These are phyloP conservation scores for Thermothelomyces thermophilus DNA, from an alignment of 2,329 filamentous ascomycete species.

Conservation along the genomic window DNA sequence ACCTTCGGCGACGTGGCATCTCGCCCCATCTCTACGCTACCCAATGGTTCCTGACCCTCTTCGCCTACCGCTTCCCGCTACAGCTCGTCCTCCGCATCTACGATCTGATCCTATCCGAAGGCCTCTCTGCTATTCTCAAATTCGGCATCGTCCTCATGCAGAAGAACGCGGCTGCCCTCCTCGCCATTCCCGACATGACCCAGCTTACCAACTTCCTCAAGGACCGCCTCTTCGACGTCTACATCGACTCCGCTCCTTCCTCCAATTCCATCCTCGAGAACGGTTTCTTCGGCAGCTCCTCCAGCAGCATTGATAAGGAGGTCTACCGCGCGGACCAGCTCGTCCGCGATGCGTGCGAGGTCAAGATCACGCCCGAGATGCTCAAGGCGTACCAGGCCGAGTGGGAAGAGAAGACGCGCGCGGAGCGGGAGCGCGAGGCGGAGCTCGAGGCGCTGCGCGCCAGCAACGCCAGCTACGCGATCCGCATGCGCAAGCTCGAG, in stretches of 20 bases:
- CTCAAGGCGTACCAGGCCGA: slow-evolving; percentile 75
- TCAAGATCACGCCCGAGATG: slow-evolving; percentile 77
- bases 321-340: slow-evolving; percentile 92
- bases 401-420: slow-evolving; percentile 86
- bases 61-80: slow-evolving; percentile 93
- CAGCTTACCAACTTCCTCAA: slow-evolving; percentile 85
- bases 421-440: slow-evolving; percentile 72
- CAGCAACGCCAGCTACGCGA: slow-evolving; percentile 59
- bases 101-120: slow-evolving; percentile 89
- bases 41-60: slow-evolving; percentile 98
- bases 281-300: slow-evolving; percentile 92
- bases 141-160: slow-evolving; percentile 96
- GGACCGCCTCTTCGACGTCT: slow-evolving; percentile 90
- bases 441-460: slow-evolving; percentile 70
- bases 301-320: slow-evolving; percentile 85
- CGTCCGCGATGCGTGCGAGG: slow-evolving; percentile 83
- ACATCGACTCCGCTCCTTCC: slow-evolving; percentile 90
- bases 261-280: slow-evolving; percentile 91
- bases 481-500: slow-evolving; percentile 77
- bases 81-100: slow-evolving; percentile 96
- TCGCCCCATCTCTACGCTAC: slow-evolving; percentile 92
- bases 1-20: slow-evolving; percentile 81
- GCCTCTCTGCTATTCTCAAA: slow-evolving; percentile 84
- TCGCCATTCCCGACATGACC: slow-evolving; percentile 86
- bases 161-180: slow-evolving; percentile 73